A percentile compares a stretch with the other conserved stretches of the same genome.
Evolutionary conservation across 768 basidiomycete genomes (phyloP).

Genomic region (Xerocomellus amylosporus): DNA sequence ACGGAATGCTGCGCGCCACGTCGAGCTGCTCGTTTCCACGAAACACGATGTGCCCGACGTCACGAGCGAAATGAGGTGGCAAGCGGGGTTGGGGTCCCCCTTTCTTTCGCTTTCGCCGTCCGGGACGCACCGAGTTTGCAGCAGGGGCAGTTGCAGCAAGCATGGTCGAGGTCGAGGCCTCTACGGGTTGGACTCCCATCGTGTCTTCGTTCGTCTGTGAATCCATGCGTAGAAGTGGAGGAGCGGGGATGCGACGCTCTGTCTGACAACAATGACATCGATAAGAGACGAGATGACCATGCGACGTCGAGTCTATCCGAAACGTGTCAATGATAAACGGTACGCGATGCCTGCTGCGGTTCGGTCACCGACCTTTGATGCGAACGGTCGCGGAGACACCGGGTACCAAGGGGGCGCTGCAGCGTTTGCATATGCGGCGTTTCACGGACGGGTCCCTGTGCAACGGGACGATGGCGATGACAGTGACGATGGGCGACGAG

Average conservation of each 20-base stretch:
- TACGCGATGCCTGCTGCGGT: neutral
- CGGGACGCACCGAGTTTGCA: neutral
- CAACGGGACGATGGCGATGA: neutral
- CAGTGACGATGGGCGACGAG: too few relatives aligned
- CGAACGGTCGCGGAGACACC: slow-evolving; percentile 66
- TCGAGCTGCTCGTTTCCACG: slow-evolving; percentile 54
- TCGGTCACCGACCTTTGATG: slow-evolving; percentile 50
- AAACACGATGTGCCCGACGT: slow-evolving; percentile 65
- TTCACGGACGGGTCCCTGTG: slow-evolving; percentile 80
- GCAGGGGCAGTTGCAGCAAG: neutral
- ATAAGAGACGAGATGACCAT: slow-evolving; percentile 55
- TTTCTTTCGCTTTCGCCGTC: slow-evolving; percentile 15
- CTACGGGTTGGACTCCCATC: neutral
- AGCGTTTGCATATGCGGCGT: slow-evolving; percentile 71
- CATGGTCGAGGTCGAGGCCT: neutral
- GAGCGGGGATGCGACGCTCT: slow-evolving; percentile 65
- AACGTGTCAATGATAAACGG: slow-evolving; percentile 18
- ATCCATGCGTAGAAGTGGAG: slow-evolving; percentile 36
- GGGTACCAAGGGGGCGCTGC: slow-evolving; percentile 61
- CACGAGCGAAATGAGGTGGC: slow-evolving; percentile 60
- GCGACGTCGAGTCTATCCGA: slow-evolving; percentile 39
- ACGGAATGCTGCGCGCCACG: neutral
- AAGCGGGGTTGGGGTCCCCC: slow-evolving; percentile 35
- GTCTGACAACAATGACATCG: slow-evolving; percentile 59
- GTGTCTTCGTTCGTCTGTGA: neutral